Percentiles rank a stretch among this genome's conserved stretches.
phyloP scores from a whole-genome alignment of 164 flowering plant species.

The Amborella trichopoda region DNA sequence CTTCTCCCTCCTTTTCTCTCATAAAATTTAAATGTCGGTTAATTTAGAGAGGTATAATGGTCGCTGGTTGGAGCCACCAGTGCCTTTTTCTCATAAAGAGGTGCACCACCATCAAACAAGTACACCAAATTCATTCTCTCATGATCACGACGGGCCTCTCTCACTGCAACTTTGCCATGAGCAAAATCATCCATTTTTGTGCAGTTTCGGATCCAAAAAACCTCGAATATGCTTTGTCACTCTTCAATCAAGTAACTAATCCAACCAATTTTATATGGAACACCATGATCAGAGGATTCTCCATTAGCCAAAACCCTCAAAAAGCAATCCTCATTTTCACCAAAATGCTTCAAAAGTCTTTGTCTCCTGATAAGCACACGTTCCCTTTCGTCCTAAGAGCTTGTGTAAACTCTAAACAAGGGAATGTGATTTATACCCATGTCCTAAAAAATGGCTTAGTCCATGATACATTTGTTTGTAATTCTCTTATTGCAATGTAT shows the following conservation, averaged over 20 bases:
- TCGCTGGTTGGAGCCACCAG: no score
- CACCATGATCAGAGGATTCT: constrained; percentile 14
- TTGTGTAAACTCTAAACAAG: constrained; percentile 5
- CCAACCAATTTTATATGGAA: constrained; percentile 13
- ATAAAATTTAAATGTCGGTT: no score
- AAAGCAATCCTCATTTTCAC: constrained; percentile 9
- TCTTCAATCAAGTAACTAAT: constrained; percentile 10
- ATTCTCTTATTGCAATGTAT: constrained; percentile 17
- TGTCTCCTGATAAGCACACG: constrained; percentile 18
- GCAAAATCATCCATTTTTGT: constrained; percentile 12
- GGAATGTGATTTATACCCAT: constrained; percentile 18
- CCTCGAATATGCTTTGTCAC: constrained; percentile 7
- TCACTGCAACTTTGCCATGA: constrained; percentile 7
- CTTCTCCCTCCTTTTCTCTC: no score
- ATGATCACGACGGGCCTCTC: constrained; percentile 17
- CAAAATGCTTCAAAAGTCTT: constrained; percentile 14
- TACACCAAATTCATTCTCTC: constrained; percentile 15
- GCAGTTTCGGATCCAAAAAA: not conserved
- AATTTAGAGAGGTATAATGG: no score
- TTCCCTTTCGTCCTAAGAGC: constrained; percentile 28
- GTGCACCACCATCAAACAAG: constrained; percentile 7
- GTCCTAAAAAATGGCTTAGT: constrained; percentile 18
- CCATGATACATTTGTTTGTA: constrained; percentile 15
- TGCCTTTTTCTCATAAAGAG: not conserved
- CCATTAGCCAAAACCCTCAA: constrained; percentile 11